Percentiles rank a stretch among this genome's conserved stretches.
Evolutionary conservation across 139 green algal species (phyloP).

Genomic region (Nannochloris sp.): DNA sequence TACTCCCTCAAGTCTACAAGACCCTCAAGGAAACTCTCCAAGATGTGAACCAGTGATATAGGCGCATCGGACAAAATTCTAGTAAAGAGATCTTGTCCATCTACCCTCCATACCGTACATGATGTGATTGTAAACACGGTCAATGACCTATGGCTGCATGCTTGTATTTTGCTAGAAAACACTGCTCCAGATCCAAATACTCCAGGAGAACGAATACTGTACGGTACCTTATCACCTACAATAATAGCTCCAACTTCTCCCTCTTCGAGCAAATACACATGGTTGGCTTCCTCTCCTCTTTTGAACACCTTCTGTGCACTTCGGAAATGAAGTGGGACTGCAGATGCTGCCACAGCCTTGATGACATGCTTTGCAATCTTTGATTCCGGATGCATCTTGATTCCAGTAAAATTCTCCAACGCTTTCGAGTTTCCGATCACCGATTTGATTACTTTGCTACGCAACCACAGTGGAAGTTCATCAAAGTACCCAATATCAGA

Average conservation of each 20-base stretch:
- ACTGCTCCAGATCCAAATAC: constrained; percentile 1
- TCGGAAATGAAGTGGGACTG: not conserved
- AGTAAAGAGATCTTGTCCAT: not conserved
- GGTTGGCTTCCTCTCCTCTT: not conserved
- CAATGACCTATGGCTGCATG: not conserved
- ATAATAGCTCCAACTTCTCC: not conserved
- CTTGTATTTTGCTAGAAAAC: not conserved
- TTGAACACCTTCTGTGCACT: not conserved
- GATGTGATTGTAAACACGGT: constrained; percentile 1
- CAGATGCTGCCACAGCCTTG: constrained; percentile 4
- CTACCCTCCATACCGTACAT: not conserved
- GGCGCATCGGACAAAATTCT: not conserved
- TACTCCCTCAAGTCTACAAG: not conserved
- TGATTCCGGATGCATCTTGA: not conserved
- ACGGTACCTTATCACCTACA: not conserved
- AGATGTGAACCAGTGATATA: not conserved
- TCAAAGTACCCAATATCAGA: not conserved
- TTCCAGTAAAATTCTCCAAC: not conserved
- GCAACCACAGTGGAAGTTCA: constrained; percentile 3
- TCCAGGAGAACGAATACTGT: constrained; percentile 4
- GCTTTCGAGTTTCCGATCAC: not conserved
- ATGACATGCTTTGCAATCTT: not conserved
- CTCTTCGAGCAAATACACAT: constrained; percentile 6
- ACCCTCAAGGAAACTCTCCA: not conserved
- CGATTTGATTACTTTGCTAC: not conserved